A percentile compares a stretch with the other conserved stretches of the same genome.
Conservation (phyloP, 1,284 basidiomycete genomes). For the Ustilago hordei region DNA sequence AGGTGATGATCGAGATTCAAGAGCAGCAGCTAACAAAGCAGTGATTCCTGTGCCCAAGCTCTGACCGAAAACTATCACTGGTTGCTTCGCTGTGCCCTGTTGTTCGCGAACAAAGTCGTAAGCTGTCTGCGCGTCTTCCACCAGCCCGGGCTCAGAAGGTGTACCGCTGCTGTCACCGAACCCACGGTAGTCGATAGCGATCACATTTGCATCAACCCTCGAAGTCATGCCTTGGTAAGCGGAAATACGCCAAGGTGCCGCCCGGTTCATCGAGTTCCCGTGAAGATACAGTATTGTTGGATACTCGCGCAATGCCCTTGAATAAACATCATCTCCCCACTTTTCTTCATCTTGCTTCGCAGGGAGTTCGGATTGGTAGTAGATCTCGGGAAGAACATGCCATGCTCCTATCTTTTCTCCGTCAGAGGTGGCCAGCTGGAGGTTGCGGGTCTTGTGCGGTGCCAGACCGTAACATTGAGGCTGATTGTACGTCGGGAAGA, state of each 20-base stretch:
- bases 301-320: constrained; percentile 38
- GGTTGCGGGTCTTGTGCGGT: constrained; percentile 84
- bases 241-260: constrained; percentile 76
- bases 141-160: constrained; percentile 81
- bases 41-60: constrained; percentile 85
- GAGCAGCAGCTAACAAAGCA: constrained; percentile 73
- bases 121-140: constrained; percentile 80
- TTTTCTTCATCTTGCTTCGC: background rate
- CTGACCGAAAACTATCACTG: constrained; percentile 81
- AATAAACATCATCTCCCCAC: constrained; percentile 48
- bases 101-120: constrained; percentile 79
- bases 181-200: constrained; percentile 90
- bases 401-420: constrained; percentile 85
- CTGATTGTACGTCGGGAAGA: constrained; percentile 32
- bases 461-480: constrained; percentile 46
- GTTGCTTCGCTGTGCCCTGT: constrained; percentile 31
- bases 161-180: constrained; percentile 85
- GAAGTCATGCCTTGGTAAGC: constrained; percentile 77
- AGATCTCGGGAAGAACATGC: constrained; percentile 83
- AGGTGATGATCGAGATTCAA: constrained; percentile 69
- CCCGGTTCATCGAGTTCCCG: constrained; percentile 86
- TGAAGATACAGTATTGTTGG: constrained; percentile 76
- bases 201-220: constrained; percentile 79
- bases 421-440: constrained; percentile 80
- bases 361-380: constrained; percentile 72